Conservation (phyloP, 228 moss, liverwort and hornwort species). For the Sphagnum fallax region DNA sequence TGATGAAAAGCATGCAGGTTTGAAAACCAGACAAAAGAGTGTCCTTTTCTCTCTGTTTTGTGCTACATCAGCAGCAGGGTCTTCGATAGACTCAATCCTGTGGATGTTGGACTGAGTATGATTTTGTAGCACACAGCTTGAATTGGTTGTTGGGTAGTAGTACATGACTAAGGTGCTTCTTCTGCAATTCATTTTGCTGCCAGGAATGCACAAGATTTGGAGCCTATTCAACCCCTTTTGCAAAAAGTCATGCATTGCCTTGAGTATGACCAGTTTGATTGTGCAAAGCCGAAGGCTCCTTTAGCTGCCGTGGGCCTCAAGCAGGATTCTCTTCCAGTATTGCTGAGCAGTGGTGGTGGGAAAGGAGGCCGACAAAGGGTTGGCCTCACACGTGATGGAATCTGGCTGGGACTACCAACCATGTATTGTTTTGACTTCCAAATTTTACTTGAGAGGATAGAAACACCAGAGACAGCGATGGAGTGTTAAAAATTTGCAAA, state of each 20-base stretch:
- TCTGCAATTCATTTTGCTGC: not conserved
- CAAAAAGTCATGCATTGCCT: conserved; percentile 72
- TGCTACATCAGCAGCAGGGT: too few relatives aligned
- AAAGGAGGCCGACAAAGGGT: conserved; percentile 52
- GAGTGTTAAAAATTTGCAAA: too few relatives aligned
- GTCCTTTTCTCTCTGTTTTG: too few relatives aligned
- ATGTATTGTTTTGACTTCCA: conserved; percentile 24
- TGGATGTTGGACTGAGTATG: too few relatives aligned
- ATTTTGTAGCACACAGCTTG: too few relatives aligned
- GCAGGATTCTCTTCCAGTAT: conserved; percentile 9
- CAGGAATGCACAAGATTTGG: conserved; percentile 74
- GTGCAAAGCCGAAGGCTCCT: conserved; percentile 7
- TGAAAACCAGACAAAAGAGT: too few relatives aligned
- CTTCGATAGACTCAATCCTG: too few relatives aligned
- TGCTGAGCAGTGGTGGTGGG: conserved; percentile 7
- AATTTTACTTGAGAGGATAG: not conserved
- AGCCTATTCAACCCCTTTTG: conserved; percentile 63
- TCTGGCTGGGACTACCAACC: conserved; percentile 87
- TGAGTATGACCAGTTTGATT: conserved; percentile 64
- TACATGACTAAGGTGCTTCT: too few relatives aligned
- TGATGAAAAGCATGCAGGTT: too few relatives aligned
- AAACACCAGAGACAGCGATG: too few relatives aligned
- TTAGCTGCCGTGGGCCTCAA: conserved; percentile 15
- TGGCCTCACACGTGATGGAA: conserved; percentile 57
- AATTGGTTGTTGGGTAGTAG: too few relatives aligned